Conservation (phyloP, 1,139 yeast genomes). For the Suhomyces maxii region DNA sequence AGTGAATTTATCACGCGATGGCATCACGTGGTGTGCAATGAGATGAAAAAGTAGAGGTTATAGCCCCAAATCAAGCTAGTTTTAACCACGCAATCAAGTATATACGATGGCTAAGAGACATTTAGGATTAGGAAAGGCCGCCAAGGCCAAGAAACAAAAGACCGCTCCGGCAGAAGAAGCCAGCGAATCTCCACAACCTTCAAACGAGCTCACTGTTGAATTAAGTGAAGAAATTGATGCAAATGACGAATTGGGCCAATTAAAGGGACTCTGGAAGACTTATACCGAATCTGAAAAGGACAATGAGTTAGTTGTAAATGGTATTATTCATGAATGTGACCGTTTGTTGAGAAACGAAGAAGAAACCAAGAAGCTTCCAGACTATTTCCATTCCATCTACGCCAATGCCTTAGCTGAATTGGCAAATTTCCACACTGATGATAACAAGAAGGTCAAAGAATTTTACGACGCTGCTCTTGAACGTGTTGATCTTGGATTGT, state of each 20-base stretch:
- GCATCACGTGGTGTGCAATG: not conserved
- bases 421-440: conserved; percentile 53
- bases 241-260: conserved; percentile 75
- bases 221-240: conserved; percentile 69
- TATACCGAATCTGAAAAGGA: conserved; percentile 56
- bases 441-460: conserved; percentile 44
- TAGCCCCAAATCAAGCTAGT: too few species aligned
- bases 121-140: conserved; percentile 73
- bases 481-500: conserved; percentile 62
- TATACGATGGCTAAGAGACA: conserved; percentile 68
- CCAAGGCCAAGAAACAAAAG: conserved; percentile 53
- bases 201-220: conserved; percentile 62
- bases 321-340: conserved; percentile 90
- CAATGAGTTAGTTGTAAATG: conserved; percentile 69
- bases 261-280: conserved; percentile 68
- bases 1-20: not conserved
- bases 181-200: conserved; percentile 15
- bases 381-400: conserved; percentile 70
- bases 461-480: conserved; percentile 73
- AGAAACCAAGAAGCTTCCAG: conserved; percentile 42
- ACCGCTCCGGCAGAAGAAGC: conserved; percentile 19
- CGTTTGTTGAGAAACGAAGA: conserved; percentile 56
- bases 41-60: too few species aligned
- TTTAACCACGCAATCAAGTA: not conserved
- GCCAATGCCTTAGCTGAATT: conserved; percentile 71